Conservation (phyloP, 768 basidiomycete species). For the Suillus tomentosus region DNA sequence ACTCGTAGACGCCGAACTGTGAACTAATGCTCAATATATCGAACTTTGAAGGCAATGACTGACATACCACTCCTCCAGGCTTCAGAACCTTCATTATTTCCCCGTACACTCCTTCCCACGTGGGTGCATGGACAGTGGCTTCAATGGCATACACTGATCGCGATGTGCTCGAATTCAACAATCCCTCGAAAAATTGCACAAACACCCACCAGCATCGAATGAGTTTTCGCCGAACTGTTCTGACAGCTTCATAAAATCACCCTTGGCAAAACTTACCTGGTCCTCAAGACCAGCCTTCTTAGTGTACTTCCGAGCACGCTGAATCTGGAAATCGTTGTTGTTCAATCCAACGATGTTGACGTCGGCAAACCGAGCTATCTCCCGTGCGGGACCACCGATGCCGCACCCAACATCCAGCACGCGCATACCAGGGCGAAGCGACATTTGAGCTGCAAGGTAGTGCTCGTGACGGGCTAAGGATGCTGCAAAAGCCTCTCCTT, state of each 20-base stretch:
- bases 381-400: slow-evolving; percentile 90
- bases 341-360: slow-evolving; percentile 79
- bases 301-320: slow-evolving; percentile 80
- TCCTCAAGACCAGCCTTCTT: slow-evolving; percentile 66
- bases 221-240: slow-evolving; percentile 87
- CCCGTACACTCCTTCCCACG: slow-evolving; percentile 89
- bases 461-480: slow-evolving; percentile 89
- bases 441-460: slow-evolving; percentile 85
- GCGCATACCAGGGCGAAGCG: slow-evolving; percentile 80
- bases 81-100: slow-evolving; percentile 90
- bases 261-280: slow-evolving; percentile 79
- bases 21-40: slow-evolving; percentile 20
- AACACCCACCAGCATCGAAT: slow-evolving; percentile 83
- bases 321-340: slow-evolving; percentile 92
- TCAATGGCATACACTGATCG: slow-evolving; percentile 86
- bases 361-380: slow-evolving; percentile 88
- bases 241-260: slow-evolving; percentile 91
- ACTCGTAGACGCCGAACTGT: slow-evolving; percentile 94
- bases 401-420: slow-evolving; percentile 97
- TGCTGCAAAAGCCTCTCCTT: slow-evolving; percentile 71
- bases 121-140: slow-evolving; percentile 91
- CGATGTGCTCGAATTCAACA: slow-evolving; percentile 2
- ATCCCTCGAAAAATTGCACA: not conserved
- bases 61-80: slow-evolving; percentile 84
- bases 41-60: not conserved